Evolutionary conservation across 345 rosid genomes (phyloP).

Genomic region (Eucalyptus caleyi): DNA sequence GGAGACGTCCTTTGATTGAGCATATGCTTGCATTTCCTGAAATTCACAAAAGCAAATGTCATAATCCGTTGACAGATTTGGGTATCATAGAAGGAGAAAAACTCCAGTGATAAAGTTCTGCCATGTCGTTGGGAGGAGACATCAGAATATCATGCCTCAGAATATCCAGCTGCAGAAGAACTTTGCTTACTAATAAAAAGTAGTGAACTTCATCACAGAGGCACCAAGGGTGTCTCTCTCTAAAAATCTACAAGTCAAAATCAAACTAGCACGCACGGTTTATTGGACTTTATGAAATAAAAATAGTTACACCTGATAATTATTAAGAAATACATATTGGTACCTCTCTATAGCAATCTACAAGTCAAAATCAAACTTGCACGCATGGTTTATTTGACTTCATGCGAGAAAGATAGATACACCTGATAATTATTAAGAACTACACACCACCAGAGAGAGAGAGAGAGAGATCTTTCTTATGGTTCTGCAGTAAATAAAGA

Average conservation of each 20-base stretch:
- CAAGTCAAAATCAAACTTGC: background rate
- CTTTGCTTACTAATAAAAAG: background rate
- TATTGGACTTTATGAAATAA: background rate
- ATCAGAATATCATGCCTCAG: background rate
- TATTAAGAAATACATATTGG: background rate
- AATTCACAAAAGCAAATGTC: background rate
- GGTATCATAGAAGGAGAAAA: background rate
- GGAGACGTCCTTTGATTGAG: constrained; percentile 2
- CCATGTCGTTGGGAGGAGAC: background rate
- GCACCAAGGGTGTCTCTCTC: background rate
- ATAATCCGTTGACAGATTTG: background rate
- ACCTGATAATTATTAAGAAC: background rate
- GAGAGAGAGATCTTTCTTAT: background rate
- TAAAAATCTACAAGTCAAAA: background rate
- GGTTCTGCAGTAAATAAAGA: background rate
- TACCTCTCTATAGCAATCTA: background rate
- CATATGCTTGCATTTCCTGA: constrained; percentile 26
- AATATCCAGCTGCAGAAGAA: background rate
- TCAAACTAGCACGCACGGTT: background rate
- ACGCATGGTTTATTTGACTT: background rate
- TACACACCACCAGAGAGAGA: background rate
- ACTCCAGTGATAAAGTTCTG: background rate
- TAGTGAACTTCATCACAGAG: background rate
- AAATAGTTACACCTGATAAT: background rate
- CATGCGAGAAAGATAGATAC: background rate